Conservation (phyloP, 805 yeast species). For the Osmozyma mogii region DNA sequence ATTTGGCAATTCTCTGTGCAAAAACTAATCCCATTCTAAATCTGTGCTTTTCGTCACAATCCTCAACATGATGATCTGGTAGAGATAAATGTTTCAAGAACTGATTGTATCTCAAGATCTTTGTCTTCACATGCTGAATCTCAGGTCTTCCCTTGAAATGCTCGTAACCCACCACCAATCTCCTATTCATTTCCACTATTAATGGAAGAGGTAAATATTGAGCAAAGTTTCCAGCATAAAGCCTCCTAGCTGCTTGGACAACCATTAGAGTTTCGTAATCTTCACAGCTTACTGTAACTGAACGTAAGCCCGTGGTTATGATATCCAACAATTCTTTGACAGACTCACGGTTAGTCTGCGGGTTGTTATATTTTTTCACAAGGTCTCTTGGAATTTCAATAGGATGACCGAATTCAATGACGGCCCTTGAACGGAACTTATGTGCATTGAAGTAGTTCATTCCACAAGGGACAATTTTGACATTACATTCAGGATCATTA, state of each 20-base stretch:
- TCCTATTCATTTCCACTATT: conserved; percentile 83
- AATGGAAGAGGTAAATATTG: conserved; percentile 70
- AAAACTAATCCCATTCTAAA: conserved; percentile 45
- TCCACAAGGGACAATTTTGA: conserved; percentile 92
- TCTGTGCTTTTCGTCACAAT: conserved; percentile 44
- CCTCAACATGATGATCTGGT: conserved; percentile 54
- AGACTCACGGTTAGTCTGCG: conserved; percentile 64
- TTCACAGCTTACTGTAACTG: conserved; percentile 83
- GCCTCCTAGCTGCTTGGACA: conserved; percentile 84
- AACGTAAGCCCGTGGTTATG: conserved; percentile 63
- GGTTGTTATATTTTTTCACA: conserved; percentile 57
- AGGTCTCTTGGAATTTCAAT: conserved; percentile 51
- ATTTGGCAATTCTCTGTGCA: conserved; percentile 47
- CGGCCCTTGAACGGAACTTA: conserved; percentile 91
- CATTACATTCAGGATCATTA: conserved; percentile 63
- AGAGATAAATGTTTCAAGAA: conserved; percentile 40
- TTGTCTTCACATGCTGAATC: conserved; percentile 49
- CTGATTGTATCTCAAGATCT: conserved; percentile 65
- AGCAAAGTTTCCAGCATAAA: conserved; percentile 71
- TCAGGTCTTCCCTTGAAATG: conserved; percentile 65
- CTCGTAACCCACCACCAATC: conserved; percentile 76
- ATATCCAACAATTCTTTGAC: conserved; percentile 63
- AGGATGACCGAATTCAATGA: conserved; percentile 89
- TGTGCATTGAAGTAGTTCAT: conserved; percentile 96
- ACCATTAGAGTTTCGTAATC: conserved; percentile 87